Evolutionary conservation across 2,329 filamentous ascomycete genomes (phyloP), one percentile per base, ranked within the genome.

Genomic region (Scytalidium sp.): DNA sequence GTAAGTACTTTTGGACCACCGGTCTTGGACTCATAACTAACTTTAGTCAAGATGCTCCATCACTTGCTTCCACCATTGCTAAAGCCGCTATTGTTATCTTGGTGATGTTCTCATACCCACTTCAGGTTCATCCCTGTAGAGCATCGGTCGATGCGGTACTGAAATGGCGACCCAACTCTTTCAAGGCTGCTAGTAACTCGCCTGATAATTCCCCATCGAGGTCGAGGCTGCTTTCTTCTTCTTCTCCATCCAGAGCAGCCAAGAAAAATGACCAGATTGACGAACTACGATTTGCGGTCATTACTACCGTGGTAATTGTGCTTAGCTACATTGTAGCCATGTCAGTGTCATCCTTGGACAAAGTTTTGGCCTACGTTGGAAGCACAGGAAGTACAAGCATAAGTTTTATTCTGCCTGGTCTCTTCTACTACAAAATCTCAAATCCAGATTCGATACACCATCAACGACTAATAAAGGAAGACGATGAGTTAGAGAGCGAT

Each of bases 371-470:
- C 0, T 99, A 97, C 60, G 94, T 99, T 10, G 94, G 94, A 32
- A 91, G 87, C 60, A 99, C 94, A 0, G 94, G 94, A 47, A 93
- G 87, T 46, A 99, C 94, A 0, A 90, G 90, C 53, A 99, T 99
- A 61, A 96, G 90, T 54, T 99, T 99, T 67, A 97, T 99, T 57
- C 78, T 99, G 0, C 94, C 94, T 0, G 94, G 94, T 0, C 72
- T 99, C 3, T 99, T 99, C 69, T 99, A 97, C 70, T 99, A 97
- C 73, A 97, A 97, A 70, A 97, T 99, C 52, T 95, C 90, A 11
- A 84, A 90, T 20, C 94, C 94, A 0, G 87, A 96, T 49, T 93
- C 89, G 41, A 80, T 85, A 22, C 84, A 93, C 55, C 91, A 97
- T 60, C 93, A 96, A 66, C 83, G 87, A 13, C 75, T 97, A 9